phyloP scores from a whole-genome alignment of 305 asterid genomes.

The Petunia hybrid region DNA sequence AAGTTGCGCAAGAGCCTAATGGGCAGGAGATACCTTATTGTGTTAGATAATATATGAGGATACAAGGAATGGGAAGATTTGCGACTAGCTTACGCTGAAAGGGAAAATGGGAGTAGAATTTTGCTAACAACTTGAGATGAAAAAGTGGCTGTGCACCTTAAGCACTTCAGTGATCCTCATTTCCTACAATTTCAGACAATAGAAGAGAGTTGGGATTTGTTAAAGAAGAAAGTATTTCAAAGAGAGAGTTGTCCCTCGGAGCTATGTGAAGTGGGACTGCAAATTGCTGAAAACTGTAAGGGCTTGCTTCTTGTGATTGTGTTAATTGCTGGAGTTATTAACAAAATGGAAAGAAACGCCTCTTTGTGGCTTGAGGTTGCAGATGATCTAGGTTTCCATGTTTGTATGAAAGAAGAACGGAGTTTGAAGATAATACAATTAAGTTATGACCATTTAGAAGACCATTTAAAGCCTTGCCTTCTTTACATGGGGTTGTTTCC shows the following conservation, averaged over 20 bases:
- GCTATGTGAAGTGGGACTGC: slow-evolving; percentile 17
- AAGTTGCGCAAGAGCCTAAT: not conserved
- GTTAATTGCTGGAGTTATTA: slow-evolving; percentile 33
- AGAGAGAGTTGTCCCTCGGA: not conserved
- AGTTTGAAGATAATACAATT: slow-evolving; percentile 34
- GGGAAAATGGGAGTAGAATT: slow-evolving; percentile 35
- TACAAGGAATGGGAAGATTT: slow-evolving; percentile 31
- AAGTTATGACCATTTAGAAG: slow-evolving; percentile 36
- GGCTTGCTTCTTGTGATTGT: slow-evolving; percentile 40
- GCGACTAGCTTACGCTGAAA: slow-evolving; percentile 12
- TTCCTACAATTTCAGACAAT: not conserved
- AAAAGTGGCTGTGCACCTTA: not conserved
- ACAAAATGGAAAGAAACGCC: not conserved
- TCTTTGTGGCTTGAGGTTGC: slow-evolving; percentile 30
- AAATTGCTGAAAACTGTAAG: slow-evolving; percentile 22
- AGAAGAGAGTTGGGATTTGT: slow-evolving; percentile 32
- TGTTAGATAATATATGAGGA: slow-evolving; percentile 43
- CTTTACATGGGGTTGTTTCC: slow-evolving; percentile 36
- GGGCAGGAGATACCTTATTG: slow-evolving; percentile 27
- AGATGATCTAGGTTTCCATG: not conserved
- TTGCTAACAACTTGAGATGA: slow-evolving; percentile 31
- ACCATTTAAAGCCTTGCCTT: slow-evolving; percentile 34
- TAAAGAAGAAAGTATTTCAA: slow-evolving; percentile 27
- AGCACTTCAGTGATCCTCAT: not conserved
- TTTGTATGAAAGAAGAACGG: slow-evolving; percentile 12